A percentile compares a stretch with the other conserved stretches of the same genome.
phyloP scores from a whole-genome alignment of 1,139 yeast genomes.

The Yamadazyma membranifaciens region DNA sequence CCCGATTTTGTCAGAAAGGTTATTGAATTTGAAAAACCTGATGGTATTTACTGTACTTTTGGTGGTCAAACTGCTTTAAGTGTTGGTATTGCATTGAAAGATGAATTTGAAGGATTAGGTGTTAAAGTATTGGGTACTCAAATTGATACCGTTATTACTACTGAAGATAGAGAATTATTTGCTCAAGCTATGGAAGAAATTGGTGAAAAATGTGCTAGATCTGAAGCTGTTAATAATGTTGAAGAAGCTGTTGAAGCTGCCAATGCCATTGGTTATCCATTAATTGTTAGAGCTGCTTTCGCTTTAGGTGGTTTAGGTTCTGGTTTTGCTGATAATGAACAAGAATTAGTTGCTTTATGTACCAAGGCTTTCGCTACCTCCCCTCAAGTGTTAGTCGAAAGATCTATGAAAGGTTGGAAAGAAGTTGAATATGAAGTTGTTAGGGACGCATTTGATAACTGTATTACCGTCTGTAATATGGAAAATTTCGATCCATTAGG shows the following conservation, averaged over 20 bases:
- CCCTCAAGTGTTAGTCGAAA: conserved; percentile 94
- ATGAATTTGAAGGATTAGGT: conserved; percentile 87
- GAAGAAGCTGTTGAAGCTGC: conserved; percentile 86
- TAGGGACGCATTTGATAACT: conserved; percentile 94
- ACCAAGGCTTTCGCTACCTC: conserved; percentile 92
- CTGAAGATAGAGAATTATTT: conserved; percentile 96
- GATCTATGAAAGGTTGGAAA: conserved; percentile 99
- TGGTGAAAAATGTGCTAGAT: conserved; percentile 89
- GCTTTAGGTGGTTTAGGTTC: conserved; percentile 98
- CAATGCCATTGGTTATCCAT: conserved; percentile 87
- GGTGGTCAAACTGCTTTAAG: conserved; percentile 98
- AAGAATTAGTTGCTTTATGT: conserved; percentile 80
- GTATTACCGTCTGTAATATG: conserved; percentile 99
- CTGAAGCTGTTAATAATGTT: conserved; percentile 78
- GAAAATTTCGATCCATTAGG: conserved; percentile 99
- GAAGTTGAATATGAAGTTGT: conserved; percentile 99
- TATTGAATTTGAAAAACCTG: conserved; percentile 92
- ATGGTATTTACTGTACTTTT: conserved; percentile 93
- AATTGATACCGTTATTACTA: conserved; percentile 91
- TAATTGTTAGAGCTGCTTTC: conserved; percentile 95
- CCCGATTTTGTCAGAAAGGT: conserved; percentile 96
- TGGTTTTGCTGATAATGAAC: conserved; percentile 91
- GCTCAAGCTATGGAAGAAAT: conserved; percentile 95
- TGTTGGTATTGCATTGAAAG: conserved; percentile 94
- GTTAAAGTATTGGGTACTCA: conserved; percentile 96